Conservation (phyloP, 2,329 filamentous ascomycete genomes). For the Zymoseptoria ardabiliae region DNA sequence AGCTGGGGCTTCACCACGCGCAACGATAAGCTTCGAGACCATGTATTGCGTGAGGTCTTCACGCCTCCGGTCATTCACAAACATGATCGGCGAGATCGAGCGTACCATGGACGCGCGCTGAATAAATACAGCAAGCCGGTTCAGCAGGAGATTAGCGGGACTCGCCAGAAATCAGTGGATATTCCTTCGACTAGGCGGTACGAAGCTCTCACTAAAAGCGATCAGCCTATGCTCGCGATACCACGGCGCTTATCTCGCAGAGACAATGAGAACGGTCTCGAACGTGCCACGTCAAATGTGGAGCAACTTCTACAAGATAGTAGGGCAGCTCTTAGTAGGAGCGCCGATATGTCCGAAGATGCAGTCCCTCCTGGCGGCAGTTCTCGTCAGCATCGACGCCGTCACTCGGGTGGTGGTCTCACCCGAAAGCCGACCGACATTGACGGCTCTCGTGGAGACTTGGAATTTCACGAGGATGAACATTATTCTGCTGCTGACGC, state of each 20-base stretch:
- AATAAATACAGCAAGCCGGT: constrained; percentile 24
- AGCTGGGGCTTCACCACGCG: constrained; percentile 88
- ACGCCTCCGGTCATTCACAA: constrained; percentile 76
- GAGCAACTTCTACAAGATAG: constrained; percentile 16
- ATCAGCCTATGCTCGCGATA: neutral
- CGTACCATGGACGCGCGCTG: constrained; percentile 57
- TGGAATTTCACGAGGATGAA: constrained; percentile 79
- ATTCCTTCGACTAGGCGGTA: neutral
- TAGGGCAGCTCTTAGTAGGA: constrained; percentile 22
- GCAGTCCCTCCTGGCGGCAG: neutral
- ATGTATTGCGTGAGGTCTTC: constrained; percentile 89
- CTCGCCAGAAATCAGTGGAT: constrained; percentile 21
- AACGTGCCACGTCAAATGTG: constrained; percentile 20
- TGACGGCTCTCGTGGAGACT: constrained; percentile 56
- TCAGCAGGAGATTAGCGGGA: constrained; percentile 20
- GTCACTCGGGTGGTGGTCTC: constrained; percentile 82
- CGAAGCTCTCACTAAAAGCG: constrained; percentile 1
- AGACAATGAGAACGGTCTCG: constrained; percentile 2
- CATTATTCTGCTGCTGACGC: constrained; percentile 68
- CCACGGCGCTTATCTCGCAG: neutral
- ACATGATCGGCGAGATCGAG: constrained; percentile 62
- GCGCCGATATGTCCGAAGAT: constrained; percentile 20
- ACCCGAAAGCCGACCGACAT: constrained; percentile 66
- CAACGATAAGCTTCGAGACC: constrained; percentile 78
- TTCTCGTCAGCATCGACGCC: constrained; percentile 44